Percentiles rank a stretch among this genome's conserved stretches.
These are phyloP conservation scores for Acanthamoeba divionensis DNA, from an alignment of 208 protist genomes.

Conservation along the genomic window DNA sequence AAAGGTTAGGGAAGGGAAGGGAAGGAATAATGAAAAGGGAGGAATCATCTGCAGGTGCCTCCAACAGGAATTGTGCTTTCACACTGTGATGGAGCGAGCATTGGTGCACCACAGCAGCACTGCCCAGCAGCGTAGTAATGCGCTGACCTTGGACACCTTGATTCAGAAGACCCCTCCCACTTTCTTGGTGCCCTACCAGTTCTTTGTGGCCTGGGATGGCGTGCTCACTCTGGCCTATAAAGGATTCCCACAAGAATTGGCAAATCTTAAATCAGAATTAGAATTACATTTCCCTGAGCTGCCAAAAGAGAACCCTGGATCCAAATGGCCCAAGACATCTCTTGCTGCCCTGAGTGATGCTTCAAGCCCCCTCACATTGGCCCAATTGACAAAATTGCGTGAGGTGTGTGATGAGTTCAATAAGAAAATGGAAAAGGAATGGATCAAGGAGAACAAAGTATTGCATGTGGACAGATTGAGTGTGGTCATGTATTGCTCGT, in stretches of 20 bases:
- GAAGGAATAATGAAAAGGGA: too few relatives aligned
- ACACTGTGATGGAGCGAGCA: too few relatives aligned
- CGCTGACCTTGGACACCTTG: background rate
- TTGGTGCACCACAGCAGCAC: too few relatives aligned
- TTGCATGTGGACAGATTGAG: background rate
- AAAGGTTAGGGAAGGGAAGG: too few relatives aligned
- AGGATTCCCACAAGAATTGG: background rate
- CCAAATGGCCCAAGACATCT: slow-evolving; percentile 27
- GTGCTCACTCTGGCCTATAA: slow-evolving; percentile 9
- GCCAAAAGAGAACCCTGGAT: slow-evolving; percentile 28
- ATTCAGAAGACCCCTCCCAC: background rate
- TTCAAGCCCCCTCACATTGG: background rate
- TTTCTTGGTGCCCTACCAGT: background rate
- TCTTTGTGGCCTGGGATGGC: slow-evolving; percentile 17
- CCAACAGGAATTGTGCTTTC: too few relatives aligned
- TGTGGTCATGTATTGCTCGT: slow-evolving; percentile 24
- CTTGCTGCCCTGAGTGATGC: background rate
- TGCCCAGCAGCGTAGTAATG: too few relatives aligned
- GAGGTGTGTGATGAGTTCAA: slow-evolving; percentile 16
- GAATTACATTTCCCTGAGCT: background rate
- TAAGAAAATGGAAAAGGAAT: background rate
- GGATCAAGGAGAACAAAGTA: background rate
- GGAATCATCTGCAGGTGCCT: too few relatives aligned
- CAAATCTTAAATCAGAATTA: background rate
- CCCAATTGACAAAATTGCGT: background rate